Percentiles rank a stretch among this genome's conserved stretches.
These are phyloP conservation scores for Begonia masoniana DNA, from an alignment of 306 rosid genomes.

Conservation along the genomic window DNA sequence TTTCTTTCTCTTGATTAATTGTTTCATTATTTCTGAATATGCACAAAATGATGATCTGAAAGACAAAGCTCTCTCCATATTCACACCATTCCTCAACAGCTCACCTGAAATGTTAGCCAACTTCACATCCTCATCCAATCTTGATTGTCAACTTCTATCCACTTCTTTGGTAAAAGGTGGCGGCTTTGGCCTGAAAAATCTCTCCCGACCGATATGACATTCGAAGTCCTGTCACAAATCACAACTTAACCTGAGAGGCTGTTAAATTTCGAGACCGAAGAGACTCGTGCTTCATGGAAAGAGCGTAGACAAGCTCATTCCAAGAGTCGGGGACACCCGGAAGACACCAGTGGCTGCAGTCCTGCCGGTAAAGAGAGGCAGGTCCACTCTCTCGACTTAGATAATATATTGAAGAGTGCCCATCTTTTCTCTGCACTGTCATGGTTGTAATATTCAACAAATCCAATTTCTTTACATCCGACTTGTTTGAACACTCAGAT, in stretches of 20 bases:
- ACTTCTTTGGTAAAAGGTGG: no score
- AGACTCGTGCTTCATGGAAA: slow-evolving; percentile 42
- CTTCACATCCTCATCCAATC: no score
- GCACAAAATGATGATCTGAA: no score
- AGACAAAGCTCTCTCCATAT: no score
- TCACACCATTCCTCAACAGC: no score
- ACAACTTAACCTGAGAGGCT: background rate
- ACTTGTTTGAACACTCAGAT: slow-evolving; percentile 25
- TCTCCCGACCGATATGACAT: no score
- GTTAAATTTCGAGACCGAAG: background rate
- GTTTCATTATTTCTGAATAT: no score
- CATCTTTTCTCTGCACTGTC: slow-evolving; percentile 69
- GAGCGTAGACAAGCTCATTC: slow-evolving; percentile 72
- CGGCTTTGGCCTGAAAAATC: no score
- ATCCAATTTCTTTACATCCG: slow-evolving; percentile 30
- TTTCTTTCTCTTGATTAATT: no score
- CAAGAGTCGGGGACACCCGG: slow-evolving; percentile 94
- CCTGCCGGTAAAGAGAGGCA: slow-evolving; percentile 52
- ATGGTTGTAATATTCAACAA: slow-evolving; percentile 55
- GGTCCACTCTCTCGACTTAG: slow-evolving; percentile 25
- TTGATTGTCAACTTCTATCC: no score
- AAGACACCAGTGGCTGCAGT: slow-evolving; percentile 97
- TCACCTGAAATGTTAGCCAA: no score
- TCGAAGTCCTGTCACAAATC: no score
- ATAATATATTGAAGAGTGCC: slow-evolving; percentile 71